A percentile compares a stretch with the other conserved stretches of the same genome.
phyloP scores from a whole-genome alignment of 164 flowering plant genomes.

The Paratinospora sagittata region DNA sequence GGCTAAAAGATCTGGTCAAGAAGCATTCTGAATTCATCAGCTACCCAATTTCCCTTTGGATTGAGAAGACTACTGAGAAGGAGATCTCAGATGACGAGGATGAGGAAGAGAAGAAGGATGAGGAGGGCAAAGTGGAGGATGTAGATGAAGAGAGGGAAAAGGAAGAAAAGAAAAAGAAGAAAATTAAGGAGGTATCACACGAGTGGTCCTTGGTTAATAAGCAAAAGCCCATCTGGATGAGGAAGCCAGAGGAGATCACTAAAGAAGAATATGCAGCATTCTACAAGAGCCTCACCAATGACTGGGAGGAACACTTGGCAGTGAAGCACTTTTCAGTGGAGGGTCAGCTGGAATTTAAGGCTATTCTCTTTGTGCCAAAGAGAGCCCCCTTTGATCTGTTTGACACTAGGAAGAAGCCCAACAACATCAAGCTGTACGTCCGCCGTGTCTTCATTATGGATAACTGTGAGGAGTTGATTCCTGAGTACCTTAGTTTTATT shows the following conservation, averaged over 20 bases:
- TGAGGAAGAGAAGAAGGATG: constrained; percentile 36
- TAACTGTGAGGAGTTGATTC: constrained; percentile 45
- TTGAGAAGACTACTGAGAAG: constrained; percentile 40
- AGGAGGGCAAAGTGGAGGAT: constrained; percentile 37
- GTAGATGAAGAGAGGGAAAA: constrained; percentile 40
- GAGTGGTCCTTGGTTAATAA: constrained; percentile 40
- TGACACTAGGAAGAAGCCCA: constrained; percentile 34
- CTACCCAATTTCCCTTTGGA: constrained; percentile 42
- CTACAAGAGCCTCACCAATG: constrained; percentile 38
- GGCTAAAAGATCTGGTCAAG: constrained; percentile 31
- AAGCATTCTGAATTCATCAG: constrained; percentile 27
- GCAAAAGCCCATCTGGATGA: constrained; percentile 49
- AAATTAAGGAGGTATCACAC: constrained; percentile 39
- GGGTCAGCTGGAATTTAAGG: constrained; percentile 29
- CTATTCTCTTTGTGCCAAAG: constrained; percentile 31
- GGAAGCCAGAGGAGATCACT: constrained; percentile 43
- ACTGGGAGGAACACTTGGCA: constrained; percentile 19
- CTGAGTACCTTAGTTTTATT: constrained; percentile 38
- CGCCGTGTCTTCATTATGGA: constrained; percentile 48
- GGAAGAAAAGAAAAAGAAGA: constrained; percentile 45
- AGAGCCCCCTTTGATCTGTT: constrained; percentile 25
- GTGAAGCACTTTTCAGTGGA: constrained; percentile 17
- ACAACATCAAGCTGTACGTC: constrained; percentile 41
- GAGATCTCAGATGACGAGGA: constrained; percentile 43
- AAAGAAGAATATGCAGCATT: constrained; percentile 45